A percentile compares a stretch with the other conserved stretches of the same genome.
Evolutionary conservation across 2,329 filamentous ascomycete genomes (phyloP).

Genomic region (Madurella fahalii): DNA sequence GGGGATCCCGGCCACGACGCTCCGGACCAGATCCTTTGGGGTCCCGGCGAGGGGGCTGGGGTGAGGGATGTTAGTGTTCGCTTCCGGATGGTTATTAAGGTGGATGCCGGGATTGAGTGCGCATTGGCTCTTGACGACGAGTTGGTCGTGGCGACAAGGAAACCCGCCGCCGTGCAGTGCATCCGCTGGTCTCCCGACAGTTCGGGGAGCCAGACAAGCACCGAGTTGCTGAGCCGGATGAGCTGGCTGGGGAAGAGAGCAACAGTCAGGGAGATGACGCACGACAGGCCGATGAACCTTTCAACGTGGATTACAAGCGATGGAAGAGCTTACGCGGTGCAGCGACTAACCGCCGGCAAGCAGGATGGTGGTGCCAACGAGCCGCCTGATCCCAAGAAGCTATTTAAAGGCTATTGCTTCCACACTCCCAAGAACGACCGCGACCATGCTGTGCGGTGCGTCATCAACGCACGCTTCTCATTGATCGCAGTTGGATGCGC

Average conservation of each 20-base stretch:
- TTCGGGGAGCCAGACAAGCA: constrained; percentile 78
- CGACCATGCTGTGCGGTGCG: constrained; percentile 65
- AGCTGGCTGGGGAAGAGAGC: constrained; percentile 76
- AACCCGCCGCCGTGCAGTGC: constrained; percentile 92
- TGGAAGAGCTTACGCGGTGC: constrained; percentile 85
- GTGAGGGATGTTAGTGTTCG: constrained; percentile 84
- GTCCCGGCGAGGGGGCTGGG: constrained; percentile 75
- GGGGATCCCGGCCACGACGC: constrained; percentile 51
- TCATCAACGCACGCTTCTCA: constrained; percentile 93
- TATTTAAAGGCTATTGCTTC: constrained; percentile 91
- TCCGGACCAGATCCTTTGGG: constrained; percentile 63
- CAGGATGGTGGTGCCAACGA: constrained; percentile 40
- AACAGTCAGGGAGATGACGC: constrained; percentile 77
- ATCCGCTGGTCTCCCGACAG: constrained; percentile 90
- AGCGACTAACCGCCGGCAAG: constrained; percentile 53
- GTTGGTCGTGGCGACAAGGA: constrained; percentile 83
- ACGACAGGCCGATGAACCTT: constrained; percentile 94
- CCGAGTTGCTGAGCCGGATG: constrained; percentile 85
- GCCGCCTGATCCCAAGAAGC: constrained; percentile 51
- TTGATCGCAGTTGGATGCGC: constrained; percentile 81
- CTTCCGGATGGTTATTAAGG: constrained; percentile 96
- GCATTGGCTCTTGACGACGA: constrained; percentile 89
- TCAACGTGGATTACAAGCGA: constrained; percentile 88
- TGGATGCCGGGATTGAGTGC: constrained; percentile 89
- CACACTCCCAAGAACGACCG: constrained; percentile 62